Evolutionary conservation across 352 stramenopile genomes (phyloP), one percentile per base, ranked within the genome.

Genomic region (Phytopythium chamaehyphon): DNA sequence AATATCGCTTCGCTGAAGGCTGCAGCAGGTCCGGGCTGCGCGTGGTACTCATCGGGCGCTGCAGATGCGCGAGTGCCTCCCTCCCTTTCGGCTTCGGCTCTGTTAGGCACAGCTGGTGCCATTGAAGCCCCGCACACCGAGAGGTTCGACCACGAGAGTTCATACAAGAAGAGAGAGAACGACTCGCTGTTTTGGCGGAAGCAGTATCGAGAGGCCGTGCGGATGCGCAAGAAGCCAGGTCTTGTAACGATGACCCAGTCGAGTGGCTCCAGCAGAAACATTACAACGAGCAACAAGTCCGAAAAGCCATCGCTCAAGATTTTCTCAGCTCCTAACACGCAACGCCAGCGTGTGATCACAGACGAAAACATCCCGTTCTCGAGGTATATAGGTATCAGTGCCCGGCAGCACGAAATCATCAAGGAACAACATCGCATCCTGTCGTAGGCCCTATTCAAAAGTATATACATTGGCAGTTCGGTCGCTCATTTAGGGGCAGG

Each of bases 311-410:
- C 76, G 6, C 70, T 89, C 36, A 81, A 82, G 69, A 89, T 89
- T 57, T 89, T 89, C 55, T 87, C 78, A 14, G 67, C 66, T 31
- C 78, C 73, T 0, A 70, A 83, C 47, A 63, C 59, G 11, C 68
- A 76, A 47, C 71, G 71, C 61, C 66, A 70, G 54, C 72, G 54
- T 71, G 59, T 18, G 40, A 63, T 38, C 48, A 62, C 36, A 9
- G 77, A 89, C 49, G 77, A 89, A 49, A 80, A 61, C 21, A 66
- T 89, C 19, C 78, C 78, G 12, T 85, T 76, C 48, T 70, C 78
- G 16, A 51, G 78, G 31, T 89, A 86, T 62, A 89, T 89, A n/a
- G 78, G 78, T 28, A 87, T 89, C 45, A 89, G 72, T 47, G 75
- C 72, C 10, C 68, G 70, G 9, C 78, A 89, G 51, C 76, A 85